Evolutionary conservation across 1,139 yeast genomes (phyloP), one percentile per base, ranked within the genome.

Genomic region (Sugiyamaella novakii): DNA sequence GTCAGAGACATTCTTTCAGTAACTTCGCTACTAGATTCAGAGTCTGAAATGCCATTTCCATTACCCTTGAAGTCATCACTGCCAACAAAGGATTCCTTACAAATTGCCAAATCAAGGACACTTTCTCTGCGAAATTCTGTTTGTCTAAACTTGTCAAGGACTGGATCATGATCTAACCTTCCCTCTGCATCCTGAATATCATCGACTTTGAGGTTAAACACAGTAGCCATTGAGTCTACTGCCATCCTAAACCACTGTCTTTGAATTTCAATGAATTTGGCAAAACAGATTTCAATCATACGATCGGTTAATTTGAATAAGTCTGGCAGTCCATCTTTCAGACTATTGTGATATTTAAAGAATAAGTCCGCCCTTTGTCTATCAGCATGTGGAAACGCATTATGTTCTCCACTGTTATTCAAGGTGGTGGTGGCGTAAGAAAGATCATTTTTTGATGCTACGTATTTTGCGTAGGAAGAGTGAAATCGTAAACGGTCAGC

Each of bases 281-380:
- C 49, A 48, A 58, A 46, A 33, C 61, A 54, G 10, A 52, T 46
- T 6, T 54, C 60, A 11, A 60, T 58, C 52, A 60, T 51, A 19
- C 54, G 50, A 43, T 62, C 61, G 1, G 62, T 61, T 27, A 56
- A 46, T 10, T 42, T 46, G 33, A 63, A 56, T 43, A 62, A 54
- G 17, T 56, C 59, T 1, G 68, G 65, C 24, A 65, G 50, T 39
- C 64, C 68, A 31, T 52, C 55, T 35, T 63, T 63, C 30, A 65
- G 46, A 38, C 55, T 49, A 29, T 56, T 53, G 52, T 64, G 67
- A 33, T 54, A 52, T 43, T 54, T 54, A 35, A 61, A 53, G 47
- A 61, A 59, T 14, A 51, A 46, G 43, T 60, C 62, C 1, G 67
- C 65, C 25, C 49, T 51, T 14, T 50, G 50, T 21, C 38, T 25